Base-by-base conservation (phyloP, 257 asterid species). In the Fraxinus excelsior region DNA sequence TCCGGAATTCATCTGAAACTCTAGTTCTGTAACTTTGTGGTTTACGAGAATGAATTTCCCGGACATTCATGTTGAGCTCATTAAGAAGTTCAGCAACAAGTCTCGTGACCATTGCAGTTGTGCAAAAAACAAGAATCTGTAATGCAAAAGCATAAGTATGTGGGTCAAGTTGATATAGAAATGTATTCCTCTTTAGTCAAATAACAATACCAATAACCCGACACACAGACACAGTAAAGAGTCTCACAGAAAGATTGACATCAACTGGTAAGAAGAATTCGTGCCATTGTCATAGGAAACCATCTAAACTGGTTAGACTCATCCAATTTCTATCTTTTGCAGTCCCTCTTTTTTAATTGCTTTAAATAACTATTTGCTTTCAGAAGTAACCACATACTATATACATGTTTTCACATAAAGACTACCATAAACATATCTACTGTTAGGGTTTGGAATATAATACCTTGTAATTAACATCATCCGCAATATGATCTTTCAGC, bases 91-190 rank as follows among this genome's bases (percentile, higher is more conserved):
- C 90, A 31, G 99, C 97, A 34, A 93, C 97, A 34, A 96, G 97
- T 84, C 84, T 89, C 32, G 99, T 96, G 62, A 96, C 96, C 98
- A 96, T 96, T 49, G 99, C 99, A 74, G 99, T 96, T 28, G 99
- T 93, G 90, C 99, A 96, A 75, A 96, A 96, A 72, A 96, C 99
- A 70, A 96, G 94, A 80, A 94, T 86, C 97, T 93, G 91, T 71
- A 74, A 51, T 35, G n/a, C 72, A 73, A n/a, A 56, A 38, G 58
- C 38, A 69, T 71, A 72, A 68, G 58, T 53, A 67, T 12, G 73
- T 19, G 21, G 62, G 64, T 71, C 78, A 67, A 26, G 38, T 62
- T 21, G 67, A 73, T 68, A 77, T 19, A n/a, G n/a, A n/a, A n/a
- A n/a, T n/a, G n/a, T n/a, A n/a, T n/a, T n/a, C n/a, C n/a, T n/a